phyloP scores from a whole-genome alignment of 1,284 basidiomycete species.

The Cutaneotrichosporon sp. region DNA sequence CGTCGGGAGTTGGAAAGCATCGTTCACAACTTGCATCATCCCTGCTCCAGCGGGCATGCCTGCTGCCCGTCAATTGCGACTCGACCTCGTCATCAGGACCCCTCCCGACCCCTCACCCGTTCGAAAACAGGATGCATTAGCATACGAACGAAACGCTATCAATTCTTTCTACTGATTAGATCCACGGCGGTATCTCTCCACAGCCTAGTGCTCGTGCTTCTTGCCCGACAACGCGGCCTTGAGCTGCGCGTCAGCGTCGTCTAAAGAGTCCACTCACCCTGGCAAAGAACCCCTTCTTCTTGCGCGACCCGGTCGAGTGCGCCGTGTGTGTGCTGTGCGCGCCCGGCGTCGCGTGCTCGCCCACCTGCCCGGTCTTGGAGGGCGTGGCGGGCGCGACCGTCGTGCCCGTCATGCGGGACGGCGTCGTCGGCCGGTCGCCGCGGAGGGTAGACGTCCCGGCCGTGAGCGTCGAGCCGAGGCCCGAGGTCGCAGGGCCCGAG shows the following conservation, averaged over 20 bases:
- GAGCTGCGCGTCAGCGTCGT: constrained; percentile 18
- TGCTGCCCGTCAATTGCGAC: too few species aligned
- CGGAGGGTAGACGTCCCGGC: neutral
- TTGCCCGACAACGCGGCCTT: constrained; percentile 15
- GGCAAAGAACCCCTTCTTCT: constrained; percentile 32
- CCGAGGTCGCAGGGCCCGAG: too few species aligned
- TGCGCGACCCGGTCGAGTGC: constrained; percentile 18
- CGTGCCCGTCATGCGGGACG: neutral
- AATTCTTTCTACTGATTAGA: constrained; percentile 5
- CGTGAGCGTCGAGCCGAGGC: neutral
- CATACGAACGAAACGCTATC: neutral
- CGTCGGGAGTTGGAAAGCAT: too few species aligned
- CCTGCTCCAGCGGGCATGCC: too few species aligned
- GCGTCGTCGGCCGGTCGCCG: neutral
- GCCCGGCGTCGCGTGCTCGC: neutral
- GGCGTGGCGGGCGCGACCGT: neutral
- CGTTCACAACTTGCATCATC: too few species aligned
- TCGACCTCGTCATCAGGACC: neutral
- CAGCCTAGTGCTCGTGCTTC: constrained; percentile 8
- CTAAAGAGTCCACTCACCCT: constrained; percentile 3
- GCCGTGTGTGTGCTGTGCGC: neutral
- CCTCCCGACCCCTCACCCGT: neutral
- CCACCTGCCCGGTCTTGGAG: neutral
- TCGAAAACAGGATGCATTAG: neutral
- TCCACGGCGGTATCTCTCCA: neutral